These are phyloP conservation scores for Asterophora parasitica DNA, from an alignment of 768 basidiomycete genomes.

Conservation along the genomic window DNA sequence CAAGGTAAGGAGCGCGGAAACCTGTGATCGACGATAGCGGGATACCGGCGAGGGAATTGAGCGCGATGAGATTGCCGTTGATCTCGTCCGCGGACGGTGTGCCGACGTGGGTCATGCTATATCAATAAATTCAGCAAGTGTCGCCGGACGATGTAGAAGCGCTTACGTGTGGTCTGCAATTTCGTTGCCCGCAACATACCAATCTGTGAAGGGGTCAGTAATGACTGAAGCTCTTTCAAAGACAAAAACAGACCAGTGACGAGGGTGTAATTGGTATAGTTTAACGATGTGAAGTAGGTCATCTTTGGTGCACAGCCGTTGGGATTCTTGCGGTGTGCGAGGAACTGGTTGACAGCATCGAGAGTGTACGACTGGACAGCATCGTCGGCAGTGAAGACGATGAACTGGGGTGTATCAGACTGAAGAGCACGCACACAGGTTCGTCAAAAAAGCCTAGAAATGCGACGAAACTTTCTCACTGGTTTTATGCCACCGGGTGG, in stretches of 20 bases:
- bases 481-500: slow-evolving; percentile 69
- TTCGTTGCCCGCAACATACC: slow-evolving; percentile 80
- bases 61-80: slow-evolving; percentile 72
- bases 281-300: slow-evolving; percentile 71
- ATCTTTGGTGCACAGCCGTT: slow-evolving; percentile 73
- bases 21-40: slow-evolving; percentile 59
- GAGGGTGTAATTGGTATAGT: slow-evolving; percentile 72
- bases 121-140: background rate
- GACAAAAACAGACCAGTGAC: slow-evolving; percentile 42
- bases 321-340: slow-evolving; percentile 69
- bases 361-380: slow-evolving; percentile 75
- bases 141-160: background rate
- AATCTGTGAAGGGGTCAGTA: slow-evolving; percentile 37
- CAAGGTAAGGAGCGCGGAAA: slow-evolving; percentile 76
- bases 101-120: slow-evolving; percentile 76
- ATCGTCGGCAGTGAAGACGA: slow-evolving; percentile 75
- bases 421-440: slow-evolving; percentile 20
- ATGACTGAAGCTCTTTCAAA: background rate
- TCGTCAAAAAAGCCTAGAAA: background rate
- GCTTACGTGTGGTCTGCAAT: slow-evolving; percentile 75
- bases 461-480: slow-evolving; percentile 31
- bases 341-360: slow-evolving; percentile 69
- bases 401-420: slow-evolving; percentile 59
- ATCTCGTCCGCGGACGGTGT: slow-evolving; percentile 59
- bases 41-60: slow-evolving; percentile 76